Conservation (phyloP, 2,329 filamentous ascomycete species). For the Tothia fuscella region DNA sequence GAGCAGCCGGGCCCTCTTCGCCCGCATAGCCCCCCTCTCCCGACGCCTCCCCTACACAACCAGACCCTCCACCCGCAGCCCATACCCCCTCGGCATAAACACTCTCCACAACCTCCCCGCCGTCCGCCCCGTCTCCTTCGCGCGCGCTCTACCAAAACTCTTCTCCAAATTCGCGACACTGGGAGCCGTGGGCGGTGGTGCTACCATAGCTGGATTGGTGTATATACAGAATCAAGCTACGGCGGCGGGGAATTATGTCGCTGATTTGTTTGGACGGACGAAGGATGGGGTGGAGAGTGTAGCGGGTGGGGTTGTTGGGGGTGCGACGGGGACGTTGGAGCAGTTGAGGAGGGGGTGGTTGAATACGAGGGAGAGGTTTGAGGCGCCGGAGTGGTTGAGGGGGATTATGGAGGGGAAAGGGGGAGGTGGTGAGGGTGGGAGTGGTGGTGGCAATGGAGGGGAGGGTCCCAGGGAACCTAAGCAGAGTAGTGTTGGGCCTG, state of each 20-base stretch:
- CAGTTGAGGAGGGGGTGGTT: constrained; percentile 75
- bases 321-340: constrained; percentile 61
- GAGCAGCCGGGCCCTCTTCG: constrained; percentile 65
- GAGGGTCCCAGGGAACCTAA: constrained; percentile 34
- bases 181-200: constrained; percentile 82
- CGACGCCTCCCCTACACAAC: constrained; percentile 45
- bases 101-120: constrained; percentile 67
- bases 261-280: constrained; percentile 63
- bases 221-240: constrained; percentile 95
- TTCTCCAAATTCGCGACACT: constrained; percentile 80
- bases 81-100: constrained; percentile 43
- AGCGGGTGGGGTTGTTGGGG: constrained; percentile 57
- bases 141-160: constrained; percentile 62
- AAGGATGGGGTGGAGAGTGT: constrained; percentile 57
- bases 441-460: constrained; percentile 23
- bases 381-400: constrained; percentile 64
- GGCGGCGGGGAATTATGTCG: constrained; percentile 64
- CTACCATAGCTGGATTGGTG: constrained; percentile 73
- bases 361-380: constrained; percentile 66
- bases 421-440: constrained; percentile 19
- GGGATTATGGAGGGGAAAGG: constrained; percentile 44
- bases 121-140: constrained; percentile 46
- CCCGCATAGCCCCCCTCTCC: constrained; percentile 55
- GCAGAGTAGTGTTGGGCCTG: constrained; percentile 38
- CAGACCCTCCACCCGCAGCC: constrained; percentile 35